A percentile compares a stretch with the other conserved stretches of the same genome.
phyloP scores from a whole-genome alignment of 139 green algal genomes.

The Ettlia oleoabundans region DNA sequence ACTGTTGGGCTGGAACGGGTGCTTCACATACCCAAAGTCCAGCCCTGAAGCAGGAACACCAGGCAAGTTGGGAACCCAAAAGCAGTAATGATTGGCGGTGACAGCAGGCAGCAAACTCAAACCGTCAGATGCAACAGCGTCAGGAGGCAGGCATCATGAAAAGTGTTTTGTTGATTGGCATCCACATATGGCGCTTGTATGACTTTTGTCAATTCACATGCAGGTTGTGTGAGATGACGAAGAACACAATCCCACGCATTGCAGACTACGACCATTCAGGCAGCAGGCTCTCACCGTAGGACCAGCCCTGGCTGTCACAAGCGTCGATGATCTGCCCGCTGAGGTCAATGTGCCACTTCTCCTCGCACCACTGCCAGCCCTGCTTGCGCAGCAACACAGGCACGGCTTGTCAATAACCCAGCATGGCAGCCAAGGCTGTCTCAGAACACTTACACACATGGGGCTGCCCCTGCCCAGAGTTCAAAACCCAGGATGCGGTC shows the following conservation, averaged over 20 bases:
- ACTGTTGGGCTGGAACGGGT: constrained; percentile 47
- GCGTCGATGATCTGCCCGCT: constrained; percentile 49
- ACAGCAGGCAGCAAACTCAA: not conserved
- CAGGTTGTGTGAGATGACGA: not conserved
- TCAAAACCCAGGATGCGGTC: too few species aligned
- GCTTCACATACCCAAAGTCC: constrained; percentile 67
- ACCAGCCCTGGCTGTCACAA: constrained; percentile 76
- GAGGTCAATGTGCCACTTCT: constrained; percentile 78
- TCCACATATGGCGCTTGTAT: too few species aligned
- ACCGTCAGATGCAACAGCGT: too few species aligned
- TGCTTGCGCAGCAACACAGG: not conserved
- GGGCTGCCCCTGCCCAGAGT: too few species aligned
- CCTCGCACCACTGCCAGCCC: constrained; percentile 69
- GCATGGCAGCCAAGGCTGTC: too few species aligned
- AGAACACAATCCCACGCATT: not conserved
- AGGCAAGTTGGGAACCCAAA: not conserved
- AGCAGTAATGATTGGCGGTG: too few species aligned
- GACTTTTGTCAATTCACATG: too few species aligned
- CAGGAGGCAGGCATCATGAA: too few species aligned
- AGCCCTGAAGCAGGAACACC: constrained; percentile 8
- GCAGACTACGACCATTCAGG: not conserved
- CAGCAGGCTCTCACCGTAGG: constrained; percentile 64
- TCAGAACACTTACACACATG: too few species aligned
- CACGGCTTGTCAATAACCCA: not conserved
- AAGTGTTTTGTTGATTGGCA: too few species aligned